These are phyloP conservation scores for Trichophaea hybrida DNA, from an alignment of 2,329 filamentous ascomycete genomes.

Conservation along the genomic window DNA sequence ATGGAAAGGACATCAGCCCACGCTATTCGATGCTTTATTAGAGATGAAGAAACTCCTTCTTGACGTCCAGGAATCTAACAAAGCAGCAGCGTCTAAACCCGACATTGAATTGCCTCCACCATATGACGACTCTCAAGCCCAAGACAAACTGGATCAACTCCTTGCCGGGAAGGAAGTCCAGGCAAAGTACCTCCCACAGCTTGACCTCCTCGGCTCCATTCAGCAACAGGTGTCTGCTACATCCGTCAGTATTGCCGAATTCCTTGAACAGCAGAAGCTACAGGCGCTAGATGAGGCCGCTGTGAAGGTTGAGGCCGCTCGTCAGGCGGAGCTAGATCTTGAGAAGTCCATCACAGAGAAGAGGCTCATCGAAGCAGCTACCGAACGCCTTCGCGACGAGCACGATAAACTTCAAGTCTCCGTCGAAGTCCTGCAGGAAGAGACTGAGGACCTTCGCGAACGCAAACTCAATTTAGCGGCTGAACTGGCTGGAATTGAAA, in stretches of 20 bases:
- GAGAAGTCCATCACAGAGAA: constrained; percentile 59
- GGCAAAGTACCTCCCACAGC: constrained; percentile 55
- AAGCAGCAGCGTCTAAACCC: constrained; percentile 16
- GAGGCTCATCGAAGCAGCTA: constrained; percentile 41
- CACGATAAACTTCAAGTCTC: constrained; percentile 41
- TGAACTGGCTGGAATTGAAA: constrained; percentile 82
- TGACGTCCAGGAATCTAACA: constrained; percentile 22
- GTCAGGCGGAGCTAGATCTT: constrained; percentile 65
- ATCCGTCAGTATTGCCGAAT: constrained; percentile 68
- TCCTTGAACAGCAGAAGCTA: constrained; percentile 58
- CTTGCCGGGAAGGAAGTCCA: constrained; percentile 48
- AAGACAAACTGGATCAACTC: constrained; percentile 36
- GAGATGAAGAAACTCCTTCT: constrained; percentile 42
- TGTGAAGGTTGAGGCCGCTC: constrained; percentile 43
- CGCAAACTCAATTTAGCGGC: constrained; percentile 70
- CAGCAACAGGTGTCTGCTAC: constrained; percentile 75
- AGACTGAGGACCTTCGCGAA: constrained; percentile 59
- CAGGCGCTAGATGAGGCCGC: constrained; percentile 22
- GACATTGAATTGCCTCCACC: constrained; percentile 17
- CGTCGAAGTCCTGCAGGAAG: constrained; percentile 45
- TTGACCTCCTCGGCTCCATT: constrained; percentile 75
- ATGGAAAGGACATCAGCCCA: constrained; percentile 69
- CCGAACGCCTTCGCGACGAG: constrained; percentile 32
- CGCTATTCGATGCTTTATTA: constrained; percentile 72
- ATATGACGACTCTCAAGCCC: constrained; percentile 27